phyloP scores from a whole-genome alignment of 2,329 filamentous ascomycete genomes.

The Coleophoma crateriformis region DNA sequence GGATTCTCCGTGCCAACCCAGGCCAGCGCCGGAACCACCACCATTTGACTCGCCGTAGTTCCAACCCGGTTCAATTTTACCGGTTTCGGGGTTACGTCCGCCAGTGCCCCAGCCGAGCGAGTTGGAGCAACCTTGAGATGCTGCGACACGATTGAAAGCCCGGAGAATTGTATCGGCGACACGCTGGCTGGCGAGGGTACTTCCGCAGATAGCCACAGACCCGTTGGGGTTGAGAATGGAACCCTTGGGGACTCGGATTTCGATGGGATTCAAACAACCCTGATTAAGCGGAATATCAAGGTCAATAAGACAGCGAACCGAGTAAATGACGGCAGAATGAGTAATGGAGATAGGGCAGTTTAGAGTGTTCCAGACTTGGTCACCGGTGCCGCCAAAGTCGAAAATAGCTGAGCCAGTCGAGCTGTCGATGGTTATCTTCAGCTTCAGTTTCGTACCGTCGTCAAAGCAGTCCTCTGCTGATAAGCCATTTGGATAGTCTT shows the following conservation, averaged over 20 bases:
- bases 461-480: constrained; percentile 76
- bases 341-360: constrained; percentile 77
- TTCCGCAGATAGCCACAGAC: constrained; percentile 72
- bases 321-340: constrained; percentile 78
- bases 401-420: constrained; percentile 68
- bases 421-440: constrained; percentile 66
- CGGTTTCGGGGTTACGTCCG: constrained; percentile 41
- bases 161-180: constrained; percentile 76
- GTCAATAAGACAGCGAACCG: constrained; percentile 68
- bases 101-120: constrained; percentile 78
- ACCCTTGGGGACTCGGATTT: constrained; percentile 61
- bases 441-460: constrained; percentile 67
- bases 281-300: constrained; percentile 82
- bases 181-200: constrained; percentile 70
- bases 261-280: constrained; percentile 69
- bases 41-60: neutral
- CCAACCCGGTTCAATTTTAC: neutral
- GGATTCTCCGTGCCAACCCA: no score
- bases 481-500: constrained; percentile 60
- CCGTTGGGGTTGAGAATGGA: constrained; percentile 68
- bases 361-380: constrained; percentile 68
- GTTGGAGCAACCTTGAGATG: constrained; percentile 72
- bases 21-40: no score
- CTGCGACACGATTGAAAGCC: constrained; percentile 71
- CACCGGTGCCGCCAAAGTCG: constrained; percentile 69